phyloP scores from a whole-genome alignment of 2,329 filamentous ascomycete genomes.

The Trichoderma sp. region DNA sequence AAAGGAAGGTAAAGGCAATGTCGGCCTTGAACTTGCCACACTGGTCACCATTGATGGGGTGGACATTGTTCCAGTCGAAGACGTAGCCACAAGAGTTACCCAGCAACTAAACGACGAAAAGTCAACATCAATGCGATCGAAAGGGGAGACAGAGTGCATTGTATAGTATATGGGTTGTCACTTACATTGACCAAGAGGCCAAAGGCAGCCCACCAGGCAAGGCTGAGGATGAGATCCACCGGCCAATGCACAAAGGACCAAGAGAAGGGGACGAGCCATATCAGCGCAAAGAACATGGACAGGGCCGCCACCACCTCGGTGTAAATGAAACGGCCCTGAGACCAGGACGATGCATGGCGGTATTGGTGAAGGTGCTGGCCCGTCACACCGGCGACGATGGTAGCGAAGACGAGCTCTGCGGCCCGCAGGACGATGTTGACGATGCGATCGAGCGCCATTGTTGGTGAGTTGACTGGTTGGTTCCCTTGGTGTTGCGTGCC shows the following conservation, averaged over 20 bases:
- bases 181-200: slow-evolving; percentile 62
- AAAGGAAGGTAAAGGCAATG: slow-evolving; percentile 70
- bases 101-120: slow-evolving; percentile 35
- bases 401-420: slow-evolving; percentile 64
- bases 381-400: slow-evolving; percentile 68
- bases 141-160: neutral
- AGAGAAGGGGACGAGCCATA: slow-evolving; percentile 72
- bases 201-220: slow-evolving; percentile 69
- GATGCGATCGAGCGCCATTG: slow-evolving; percentile 42
- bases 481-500: neutral
- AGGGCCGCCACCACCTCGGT: slow-evolving; percentile 68
- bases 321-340: slow-evolving; percentile 68
- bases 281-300: slow-evolving; percentile 64
- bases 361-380: slow-evolving; percentile 61
- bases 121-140: neutral
- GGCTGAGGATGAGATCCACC: slow-evolving; percentile 65
- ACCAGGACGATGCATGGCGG: slow-evolving; percentile 48
- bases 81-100: slow-evolving; percentile 52
- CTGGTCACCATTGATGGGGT: slow-evolving; percentile 43
- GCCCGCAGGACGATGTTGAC: slow-evolving; percentile 40
- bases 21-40: slow-evolving; percentile 70
- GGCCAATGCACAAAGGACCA: slow-evolving; percentile 68
- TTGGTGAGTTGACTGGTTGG: neutral
- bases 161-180: slow-evolving; percentile 21
- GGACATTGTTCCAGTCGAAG: slow-evolving; percentile 60